Evolutionary conservation across 108 stramenopile species (phyloP).

Genomic region (Nitzschia sp.): DNA sequence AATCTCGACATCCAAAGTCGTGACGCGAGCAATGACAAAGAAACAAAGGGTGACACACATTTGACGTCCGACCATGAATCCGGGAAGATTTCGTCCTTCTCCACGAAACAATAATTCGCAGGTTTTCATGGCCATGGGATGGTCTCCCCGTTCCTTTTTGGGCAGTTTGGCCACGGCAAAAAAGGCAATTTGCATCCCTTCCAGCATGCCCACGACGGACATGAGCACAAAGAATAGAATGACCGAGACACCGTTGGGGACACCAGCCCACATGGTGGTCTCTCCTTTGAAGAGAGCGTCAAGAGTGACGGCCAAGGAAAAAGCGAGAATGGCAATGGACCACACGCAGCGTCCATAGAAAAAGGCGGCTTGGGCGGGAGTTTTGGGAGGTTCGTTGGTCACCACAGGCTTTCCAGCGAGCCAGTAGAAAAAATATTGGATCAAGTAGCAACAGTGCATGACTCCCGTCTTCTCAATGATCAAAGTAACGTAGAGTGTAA

Average conservation of each 20-base stretch:
- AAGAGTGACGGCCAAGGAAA: constrained; percentile 61
- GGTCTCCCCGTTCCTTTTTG: constrained; percentile 50
- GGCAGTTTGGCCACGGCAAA: constrained; percentile 70
- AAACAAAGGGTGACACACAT: constrained; percentile 65
- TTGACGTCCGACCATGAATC: constrained; percentile 77
- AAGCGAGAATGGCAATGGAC: constrained; percentile 47
- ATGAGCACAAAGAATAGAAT: constrained; percentile 59
- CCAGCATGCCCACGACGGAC: constrained; percentile 62
- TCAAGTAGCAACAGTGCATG: constrained; percentile 70
- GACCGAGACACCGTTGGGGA: constrained; percentile 46
- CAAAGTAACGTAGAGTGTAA: constrained; percentile 62
- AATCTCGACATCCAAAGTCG: constrained; percentile 46
- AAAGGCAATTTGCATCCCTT: constrained; percentile 82
- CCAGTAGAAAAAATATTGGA: constrained; percentile 42
- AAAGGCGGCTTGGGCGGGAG: constrained; percentile 24
- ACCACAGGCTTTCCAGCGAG: constrained; percentile 55
- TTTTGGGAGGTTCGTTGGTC: constrained; percentile 56
- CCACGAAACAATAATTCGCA: constrained; percentile 54
- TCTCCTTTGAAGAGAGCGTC: constrained; percentile 55
- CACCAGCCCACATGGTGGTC: constrained; percentile 63
- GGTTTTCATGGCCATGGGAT: constrained; percentile 51
- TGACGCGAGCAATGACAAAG: constrained; percentile 70
- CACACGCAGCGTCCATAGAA: constrained; percentile 57
- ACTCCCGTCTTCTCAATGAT: constrained; percentile 66
- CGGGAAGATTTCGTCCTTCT: constrained; percentile 54